A percentile compares a stretch with the other conserved stretches of the same genome.
phyloP scores from a whole-genome alignment of 2,329 filamentous ascomycete species.

The Botryotinia calthae region DNA sequence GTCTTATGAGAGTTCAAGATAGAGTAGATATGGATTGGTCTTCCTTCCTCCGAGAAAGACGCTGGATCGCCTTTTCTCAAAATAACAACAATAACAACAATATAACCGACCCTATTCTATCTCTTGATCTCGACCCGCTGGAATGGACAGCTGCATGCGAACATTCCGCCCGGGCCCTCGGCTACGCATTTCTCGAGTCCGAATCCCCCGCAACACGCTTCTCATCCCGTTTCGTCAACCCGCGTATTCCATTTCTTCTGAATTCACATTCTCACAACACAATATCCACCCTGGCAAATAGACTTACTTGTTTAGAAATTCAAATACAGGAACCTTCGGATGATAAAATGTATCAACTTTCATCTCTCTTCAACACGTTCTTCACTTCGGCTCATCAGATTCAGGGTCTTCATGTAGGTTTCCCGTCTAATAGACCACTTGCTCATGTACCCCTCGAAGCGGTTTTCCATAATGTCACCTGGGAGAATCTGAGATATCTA shows the following conservation, averaged over 20 bases:
- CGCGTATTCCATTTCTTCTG: conserved; percentile 54
- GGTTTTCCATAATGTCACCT: conserved; percentile 61
- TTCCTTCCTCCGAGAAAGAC: conserved; percentile 46
- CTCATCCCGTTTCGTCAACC: conserved; percentile 58
- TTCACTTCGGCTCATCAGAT: conserved; percentile 60
- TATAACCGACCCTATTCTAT: conserved; percentile 41
- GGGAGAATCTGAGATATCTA: conserved; percentile 60
- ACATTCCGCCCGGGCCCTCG: conserved; percentile 58
- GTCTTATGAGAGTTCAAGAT: conserved; percentile 61
- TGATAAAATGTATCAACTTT: conserved; percentile 55
- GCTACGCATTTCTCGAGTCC: conserved; percentile 54
- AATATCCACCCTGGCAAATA: conserved; percentile 51
- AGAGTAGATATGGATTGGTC: conserved; percentile 54
- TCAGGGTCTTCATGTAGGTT: conserved; percentile 62
- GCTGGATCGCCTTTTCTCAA: conserved; percentile 26
- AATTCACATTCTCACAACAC: conserved; percentile 47
- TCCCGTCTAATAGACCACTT: conserved; percentile 50
- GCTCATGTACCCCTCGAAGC: conserved; percentile 53
- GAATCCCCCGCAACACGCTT: conserved; percentile 47
- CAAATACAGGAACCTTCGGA: conserved; percentile 54
- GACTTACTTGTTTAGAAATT: conserved; percentile 61
- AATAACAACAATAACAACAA: conserved; percentile 13
- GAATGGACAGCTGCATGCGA: conserved; percentile 62
- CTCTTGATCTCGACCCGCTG: conserved; percentile 48
- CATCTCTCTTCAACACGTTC: conserved; percentile 54